A percentile compares a stretch with the other conserved stretches of the same genome.
Conservation (phyloP, 352 stramenopile genomes). For the Phytopythium helicoides region DNA sequence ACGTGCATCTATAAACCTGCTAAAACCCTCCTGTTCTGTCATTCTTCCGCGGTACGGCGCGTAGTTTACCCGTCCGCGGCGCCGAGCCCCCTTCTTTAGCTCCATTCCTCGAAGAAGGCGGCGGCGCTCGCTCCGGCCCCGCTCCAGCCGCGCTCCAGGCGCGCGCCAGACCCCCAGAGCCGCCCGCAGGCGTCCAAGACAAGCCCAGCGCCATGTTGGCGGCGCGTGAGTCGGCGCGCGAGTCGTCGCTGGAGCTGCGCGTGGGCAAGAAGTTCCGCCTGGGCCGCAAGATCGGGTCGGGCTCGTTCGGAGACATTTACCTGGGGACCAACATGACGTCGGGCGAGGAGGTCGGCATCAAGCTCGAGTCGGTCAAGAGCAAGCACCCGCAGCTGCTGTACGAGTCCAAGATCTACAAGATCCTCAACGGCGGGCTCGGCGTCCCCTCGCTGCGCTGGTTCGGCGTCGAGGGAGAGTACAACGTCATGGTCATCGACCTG, state of each 20-base stretch:
- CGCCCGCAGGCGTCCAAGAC: not conserved
- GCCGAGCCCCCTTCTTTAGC: no score
- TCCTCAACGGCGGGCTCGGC: constrained; percentile 98
- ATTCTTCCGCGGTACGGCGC: not conserved
- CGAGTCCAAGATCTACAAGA: constrained; percentile 99
- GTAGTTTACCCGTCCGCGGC: no score
- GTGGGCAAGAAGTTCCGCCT: constrained; percentile 99
- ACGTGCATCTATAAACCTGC: no score
- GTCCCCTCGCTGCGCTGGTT: constrained; percentile 99
- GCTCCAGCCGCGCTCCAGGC: not conserved
- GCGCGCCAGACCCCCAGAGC: no score
- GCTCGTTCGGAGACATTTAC: constrained; percentile 99
- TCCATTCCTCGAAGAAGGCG: no score
- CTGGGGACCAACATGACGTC: constrained; percentile 99
- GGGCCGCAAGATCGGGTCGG: constrained; percentile 98
- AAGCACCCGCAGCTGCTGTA: constrained; percentile 99
- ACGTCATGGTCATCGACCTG: constrained; percentile 99
- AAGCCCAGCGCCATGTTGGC: not conserved
- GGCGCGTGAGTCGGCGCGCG: not conserved
- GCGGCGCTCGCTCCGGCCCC: no score
- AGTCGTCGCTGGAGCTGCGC: constrained; percentile 90
- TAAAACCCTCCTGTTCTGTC: not conserved
- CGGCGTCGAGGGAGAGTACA: constrained; percentile 99
- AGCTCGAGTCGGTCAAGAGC: constrained; percentile 98
- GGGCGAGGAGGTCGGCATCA: constrained; percentile 98